phyloP scores from a whole-genome alignment of 768 basidiomycete genomes.

The Rhodocollybia butyracea region DNA sequence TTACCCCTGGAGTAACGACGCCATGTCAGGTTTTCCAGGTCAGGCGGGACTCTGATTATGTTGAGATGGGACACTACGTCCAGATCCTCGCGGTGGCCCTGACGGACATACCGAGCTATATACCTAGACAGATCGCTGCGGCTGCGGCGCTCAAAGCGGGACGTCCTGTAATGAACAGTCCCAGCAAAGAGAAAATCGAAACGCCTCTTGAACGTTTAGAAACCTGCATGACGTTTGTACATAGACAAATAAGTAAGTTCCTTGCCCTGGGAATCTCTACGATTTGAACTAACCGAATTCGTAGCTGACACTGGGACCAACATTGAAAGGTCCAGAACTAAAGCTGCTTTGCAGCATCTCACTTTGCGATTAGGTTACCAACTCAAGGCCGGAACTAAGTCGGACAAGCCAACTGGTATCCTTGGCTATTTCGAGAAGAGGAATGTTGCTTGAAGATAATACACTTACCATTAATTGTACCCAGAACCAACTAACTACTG shows the following conservation, averaged over 20 bases:
- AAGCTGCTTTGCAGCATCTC: conserved; percentile 63
- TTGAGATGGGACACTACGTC: conserved; percentile 52
- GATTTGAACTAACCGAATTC: not conserved
- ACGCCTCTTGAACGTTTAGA: conserved; percentile 48
- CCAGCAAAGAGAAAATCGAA: conserved; percentile 16
- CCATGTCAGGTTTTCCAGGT: conserved; percentile 48
- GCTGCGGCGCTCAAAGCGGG: conserved; percentile 5
- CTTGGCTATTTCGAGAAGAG: not conserved
- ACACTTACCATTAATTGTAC: too few relatives aligned
- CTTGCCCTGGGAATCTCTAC: not conserved
- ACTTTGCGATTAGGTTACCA: conserved; percentile 65
- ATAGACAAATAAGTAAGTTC: conserved; percentile 59
- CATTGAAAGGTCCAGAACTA: conserved; percentile 72
- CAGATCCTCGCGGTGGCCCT: conserved; percentile 58
- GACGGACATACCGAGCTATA: conserved; percentile 56
- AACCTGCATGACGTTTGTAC: conserved; percentile 45
- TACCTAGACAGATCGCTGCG: conserved; percentile 39
- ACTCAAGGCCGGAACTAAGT: conserved; percentile 25
- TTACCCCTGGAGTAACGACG: conserved; percentile 35
- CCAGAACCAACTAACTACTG: not conserved
- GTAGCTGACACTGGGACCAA: conserved; percentile 53
- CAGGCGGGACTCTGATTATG: conserved; percentile 56
- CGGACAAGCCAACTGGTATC: not conserved
- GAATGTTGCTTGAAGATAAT: not conserved
- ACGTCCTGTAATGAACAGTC: conserved; percentile 15